Conservation (phyloP, 2,329 filamentous ascomycete species). For the Pseudocercospora fuligena region DNA sequence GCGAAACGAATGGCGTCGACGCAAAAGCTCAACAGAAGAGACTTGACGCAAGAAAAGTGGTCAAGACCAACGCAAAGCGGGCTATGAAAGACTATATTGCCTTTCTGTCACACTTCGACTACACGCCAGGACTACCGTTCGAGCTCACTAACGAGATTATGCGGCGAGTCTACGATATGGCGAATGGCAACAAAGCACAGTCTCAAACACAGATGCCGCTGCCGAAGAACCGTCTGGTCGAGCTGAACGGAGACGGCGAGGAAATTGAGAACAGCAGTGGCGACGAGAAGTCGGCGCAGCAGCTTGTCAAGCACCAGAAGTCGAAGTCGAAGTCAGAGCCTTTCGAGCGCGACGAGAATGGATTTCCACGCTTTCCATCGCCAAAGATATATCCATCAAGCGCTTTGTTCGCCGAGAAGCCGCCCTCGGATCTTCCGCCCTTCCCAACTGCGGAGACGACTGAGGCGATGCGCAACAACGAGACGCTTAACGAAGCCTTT, state of each 20-base stretch:
- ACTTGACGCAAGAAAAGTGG: conserved; percentile 67
- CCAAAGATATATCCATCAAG: conserved; percentile 62
- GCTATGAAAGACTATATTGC: conserved; percentile 75
- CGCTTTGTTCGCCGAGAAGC: conserved; percentile 71
- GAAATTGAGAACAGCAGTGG: conserved; percentile 23
- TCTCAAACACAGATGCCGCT: conserved; percentile 30
- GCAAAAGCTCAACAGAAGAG: conserved; percentile 53
- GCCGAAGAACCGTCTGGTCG: conserved; percentile 38
- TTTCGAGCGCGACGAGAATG: conserved; percentile 42
- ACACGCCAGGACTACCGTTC: conserved; percentile 71
- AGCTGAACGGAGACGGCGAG: conserved; percentile 34
- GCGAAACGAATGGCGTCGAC: conserved; percentile 50
- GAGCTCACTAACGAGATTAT: conserved; percentile 63
- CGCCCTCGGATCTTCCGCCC: conserved; percentile 68
- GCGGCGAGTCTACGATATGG: conserved; percentile 62
- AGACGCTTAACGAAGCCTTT: conserved; percentile 41
- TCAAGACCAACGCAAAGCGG: conserved; percentile 75
- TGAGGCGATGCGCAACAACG: conserved; percentile 34
- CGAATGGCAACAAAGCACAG: conserved; percentile 48
- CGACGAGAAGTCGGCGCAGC: conserved; percentile 40
- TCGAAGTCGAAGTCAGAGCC: conserved; percentile 36
- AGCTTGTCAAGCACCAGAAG: conserved; percentile 51
- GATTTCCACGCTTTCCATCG: conserved; percentile 54
- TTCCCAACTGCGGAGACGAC: conserved; percentile 59
- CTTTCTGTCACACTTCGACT: conserved; percentile 76